Conservation (phyloP, 495 filamentous ascomycete genomes). For the Friedmanniomyces simplex region DNA sequence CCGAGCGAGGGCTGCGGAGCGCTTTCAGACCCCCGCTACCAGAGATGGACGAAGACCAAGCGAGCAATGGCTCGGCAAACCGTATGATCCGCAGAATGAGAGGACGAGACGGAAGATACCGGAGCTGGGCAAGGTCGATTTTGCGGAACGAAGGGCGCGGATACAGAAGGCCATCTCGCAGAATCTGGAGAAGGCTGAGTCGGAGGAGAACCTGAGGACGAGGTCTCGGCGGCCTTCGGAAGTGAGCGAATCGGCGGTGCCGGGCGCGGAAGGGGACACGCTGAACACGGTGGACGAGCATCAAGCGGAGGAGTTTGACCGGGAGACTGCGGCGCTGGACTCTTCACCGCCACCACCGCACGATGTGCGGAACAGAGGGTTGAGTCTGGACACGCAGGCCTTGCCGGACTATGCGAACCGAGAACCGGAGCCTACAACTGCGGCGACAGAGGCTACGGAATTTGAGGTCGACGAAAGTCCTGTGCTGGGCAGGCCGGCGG, state of each 20-base stretch:
- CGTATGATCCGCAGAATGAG: slow-evolving; percentile 20
- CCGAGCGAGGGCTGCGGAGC: slow-evolving; percentile 48
- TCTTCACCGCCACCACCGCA: neutral
- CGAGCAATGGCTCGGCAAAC: slow-evolving; percentile 20
- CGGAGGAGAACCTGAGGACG: slow-evolving; percentile 7
- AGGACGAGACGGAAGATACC: slow-evolving; percentile 36
- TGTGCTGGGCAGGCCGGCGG: slow-evolving; percentile 51
- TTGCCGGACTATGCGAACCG: slow-evolving; percentile 8
- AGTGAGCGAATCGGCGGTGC: neutral
- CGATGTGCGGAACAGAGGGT: neutral
- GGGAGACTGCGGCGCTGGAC: slow-evolving; percentile 5
- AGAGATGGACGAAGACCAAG: slow-evolving; percentile 12
- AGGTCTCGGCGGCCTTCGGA: slow-evolving; percentile 7
- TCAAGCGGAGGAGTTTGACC: neutral
- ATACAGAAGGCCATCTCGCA: slow-evolving; percentile 75
- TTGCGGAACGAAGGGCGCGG: slow-evolving; percentile 61
- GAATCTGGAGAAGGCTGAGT: slow-evolving; percentile 48
- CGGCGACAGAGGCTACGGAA: slow-evolving; percentile 22
- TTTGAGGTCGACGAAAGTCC: slow-evolving; percentile 43
- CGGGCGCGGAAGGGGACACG: neutral
- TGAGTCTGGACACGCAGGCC: slow-evolving; percentile 12
- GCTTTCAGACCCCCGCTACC: slow-evolving; percentile 22
- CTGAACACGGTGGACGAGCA: slow-evolving; percentile 4
- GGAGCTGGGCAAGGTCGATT: slow-evolving; percentile 62
- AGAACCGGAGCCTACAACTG: slow-evolving; percentile 20